Percentiles rank a stretch among this genome's conserved stretches.
Conservation (phyloP, 768 basidiomycete species). For the Kwoniella shandongensis region DNA sequence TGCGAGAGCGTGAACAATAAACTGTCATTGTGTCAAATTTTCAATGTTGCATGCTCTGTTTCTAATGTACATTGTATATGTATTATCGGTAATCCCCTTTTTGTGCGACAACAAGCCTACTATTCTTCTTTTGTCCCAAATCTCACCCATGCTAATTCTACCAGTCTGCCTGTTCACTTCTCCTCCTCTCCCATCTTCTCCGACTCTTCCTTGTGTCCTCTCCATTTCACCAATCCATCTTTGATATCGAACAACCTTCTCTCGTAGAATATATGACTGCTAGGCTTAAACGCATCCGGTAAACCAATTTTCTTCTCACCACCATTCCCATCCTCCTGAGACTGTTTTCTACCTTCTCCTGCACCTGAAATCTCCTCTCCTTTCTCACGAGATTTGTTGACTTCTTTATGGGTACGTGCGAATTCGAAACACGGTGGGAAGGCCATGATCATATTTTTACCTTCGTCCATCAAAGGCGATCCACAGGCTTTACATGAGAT, state of each 20-base stretch:
- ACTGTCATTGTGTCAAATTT: no score
- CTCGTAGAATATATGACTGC: constrained; percentile 46
- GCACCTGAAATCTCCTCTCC: constrained; percentile 1
- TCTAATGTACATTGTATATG: no score
- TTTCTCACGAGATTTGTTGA: constrained; percentile 18
- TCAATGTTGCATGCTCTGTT: no score
- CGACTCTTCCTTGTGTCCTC: constrained; percentile 34
- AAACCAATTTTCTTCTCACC: constrained; percentile 23
- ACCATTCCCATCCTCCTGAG: constrained; percentile 14
- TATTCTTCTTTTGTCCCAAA: no score
- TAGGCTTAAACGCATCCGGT: constrained; percentile 28
- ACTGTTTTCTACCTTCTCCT: background rate
- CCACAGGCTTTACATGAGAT: constrained; percentile 45
- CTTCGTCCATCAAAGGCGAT: constrained; percentile 42
- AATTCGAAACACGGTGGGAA: constrained; percentile 46
- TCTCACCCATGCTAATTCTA: no score
- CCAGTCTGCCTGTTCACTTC: constrained; percentile 13
- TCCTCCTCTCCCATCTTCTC: constrained; percentile 39
- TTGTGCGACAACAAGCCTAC: no score
- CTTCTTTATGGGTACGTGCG: constrained; percentile 33
- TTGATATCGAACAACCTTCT: constrained; percentile 34
- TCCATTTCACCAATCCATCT: constrained; percentile 43
- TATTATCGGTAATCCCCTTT: no score
- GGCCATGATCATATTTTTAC: constrained; percentile 46
- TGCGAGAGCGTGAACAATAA: no score